Conservation (phyloP, 1,139 yeast species). For the Maudiozyma humilis region DNA sequence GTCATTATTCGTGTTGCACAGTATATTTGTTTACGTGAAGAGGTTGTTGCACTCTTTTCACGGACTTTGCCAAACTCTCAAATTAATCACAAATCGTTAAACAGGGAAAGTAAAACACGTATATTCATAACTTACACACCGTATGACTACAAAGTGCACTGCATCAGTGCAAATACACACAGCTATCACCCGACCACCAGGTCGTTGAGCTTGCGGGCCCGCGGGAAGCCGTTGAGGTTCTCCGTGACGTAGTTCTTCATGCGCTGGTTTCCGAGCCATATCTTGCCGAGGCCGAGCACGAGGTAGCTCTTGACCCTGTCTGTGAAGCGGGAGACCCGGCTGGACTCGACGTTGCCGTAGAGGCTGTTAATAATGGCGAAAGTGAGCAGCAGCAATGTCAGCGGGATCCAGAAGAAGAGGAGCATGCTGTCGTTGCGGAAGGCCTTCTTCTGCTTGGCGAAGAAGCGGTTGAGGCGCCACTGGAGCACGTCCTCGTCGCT, state of each 20-base stretch:
- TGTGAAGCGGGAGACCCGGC: constrained; percentile 19
- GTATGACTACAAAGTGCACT: no score
- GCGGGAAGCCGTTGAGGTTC: constrained; percentile 23
- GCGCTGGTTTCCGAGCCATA: constrained; percentile 62
- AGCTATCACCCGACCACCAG: constrained; percentile 13
- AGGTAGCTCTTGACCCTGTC: constrained; percentile 38
- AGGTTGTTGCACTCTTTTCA: not conserved
- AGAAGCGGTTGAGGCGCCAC: constrained; percentile 46
- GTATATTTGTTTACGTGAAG: not conserved
- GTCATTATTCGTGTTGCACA: not conserved
- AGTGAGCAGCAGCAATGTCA: constrained; percentile 45
- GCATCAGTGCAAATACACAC: no score
- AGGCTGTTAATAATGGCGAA: constrained; percentile 45
- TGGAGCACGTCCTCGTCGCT: constrained; percentile 42
- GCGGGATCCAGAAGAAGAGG: constrained; percentile 80
- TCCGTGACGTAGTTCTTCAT: constrained; percentile 46
- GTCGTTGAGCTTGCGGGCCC: constrained; percentile 19
- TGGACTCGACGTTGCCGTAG: constrained; percentile 34
- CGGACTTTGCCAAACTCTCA: not conserved
- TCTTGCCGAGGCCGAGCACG: constrained; percentile 48
- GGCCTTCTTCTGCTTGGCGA: constrained; percentile 49
- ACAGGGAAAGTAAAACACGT: not conserved
- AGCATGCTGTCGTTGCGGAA: constrained; percentile 79
- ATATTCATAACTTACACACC: no score
- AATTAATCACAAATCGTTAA: not conserved